A percentile compares a stretch with the other conserved stretches of the same genome.
These are phyloP conservation scores for Gaeumannomyces tritici DNA, from an alignment of 2,329 filamentous ascomycete genomes.

Conservation along the genomic window DNA sequence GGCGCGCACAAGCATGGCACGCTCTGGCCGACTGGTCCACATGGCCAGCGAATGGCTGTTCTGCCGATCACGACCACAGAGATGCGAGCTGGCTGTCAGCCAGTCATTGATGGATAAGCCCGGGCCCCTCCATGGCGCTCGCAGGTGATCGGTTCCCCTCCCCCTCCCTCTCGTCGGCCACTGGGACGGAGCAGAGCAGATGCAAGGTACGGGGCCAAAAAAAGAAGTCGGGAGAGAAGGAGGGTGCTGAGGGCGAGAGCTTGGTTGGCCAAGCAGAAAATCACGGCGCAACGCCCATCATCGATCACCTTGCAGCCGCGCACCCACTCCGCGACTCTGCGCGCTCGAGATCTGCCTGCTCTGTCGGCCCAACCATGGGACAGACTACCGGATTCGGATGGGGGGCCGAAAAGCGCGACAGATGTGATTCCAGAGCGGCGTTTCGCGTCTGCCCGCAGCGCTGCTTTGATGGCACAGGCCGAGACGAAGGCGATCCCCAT, in stretches of 20 bases:
- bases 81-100: background rate
- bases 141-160: background rate
- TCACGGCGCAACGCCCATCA: background rate
- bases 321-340: background rate
- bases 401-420: background rate
- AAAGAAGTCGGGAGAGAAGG: background rate
- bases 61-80: background rate
- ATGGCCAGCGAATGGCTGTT: background rate
- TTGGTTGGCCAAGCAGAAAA: background rate
- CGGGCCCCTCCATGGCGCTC: background rate
- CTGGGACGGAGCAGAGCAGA: background rate
- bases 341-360: background rate
- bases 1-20: background rate
- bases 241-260: background rate
- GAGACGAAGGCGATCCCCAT: background rate
- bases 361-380: background rate
- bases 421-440: background rate
- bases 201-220: background rate
- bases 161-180: too few relatives aligned
- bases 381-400: background rate
- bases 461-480: background rate
- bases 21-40: background rate
- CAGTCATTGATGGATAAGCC: background rate
- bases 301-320: background rate
- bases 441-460: background rate